These are phyloP conservation scores for Penicillium sp. DNA, from an alignment of 2,329 filamentous ascomycete genomes.

Conservation along the genomic window DNA sequence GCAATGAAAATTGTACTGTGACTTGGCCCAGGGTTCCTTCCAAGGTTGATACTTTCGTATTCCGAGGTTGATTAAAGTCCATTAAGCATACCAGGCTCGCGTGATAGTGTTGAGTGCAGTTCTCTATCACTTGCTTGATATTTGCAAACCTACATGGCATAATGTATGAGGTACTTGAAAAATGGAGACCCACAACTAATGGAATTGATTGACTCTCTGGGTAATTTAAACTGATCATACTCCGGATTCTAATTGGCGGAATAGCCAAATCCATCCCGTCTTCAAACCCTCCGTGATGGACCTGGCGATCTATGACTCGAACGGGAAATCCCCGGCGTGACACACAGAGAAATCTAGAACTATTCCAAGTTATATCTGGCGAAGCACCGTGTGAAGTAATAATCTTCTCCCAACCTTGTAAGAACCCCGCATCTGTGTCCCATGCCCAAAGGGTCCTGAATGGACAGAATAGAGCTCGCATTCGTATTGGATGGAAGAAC, in stretches of 20 bases:
- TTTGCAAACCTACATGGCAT: background rate
- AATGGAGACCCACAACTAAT: background rate
- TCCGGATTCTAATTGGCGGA: background rate
- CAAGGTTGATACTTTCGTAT: background rate
- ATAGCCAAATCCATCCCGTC: background rate
- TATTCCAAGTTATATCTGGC: background rate
- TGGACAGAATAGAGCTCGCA: conserved; percentile 7
- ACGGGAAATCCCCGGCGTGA: background rate
- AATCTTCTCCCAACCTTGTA: background rate
- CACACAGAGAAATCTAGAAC: background rate
- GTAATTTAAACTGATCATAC: background rate
- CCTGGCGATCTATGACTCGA: background rate
- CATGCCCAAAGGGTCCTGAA: conserved; percentile 6
- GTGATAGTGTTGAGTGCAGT: background rate
- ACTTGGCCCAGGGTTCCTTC: background rate
- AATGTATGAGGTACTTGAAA: background rate
- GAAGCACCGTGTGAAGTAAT: background rate
- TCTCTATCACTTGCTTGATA: background rate
- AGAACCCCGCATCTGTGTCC: conserved; percentile 15
- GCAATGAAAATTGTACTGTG: background rate
- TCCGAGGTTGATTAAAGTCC: background rate
- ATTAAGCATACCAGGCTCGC: background rate
- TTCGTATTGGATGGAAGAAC: conserved; percentile 17
- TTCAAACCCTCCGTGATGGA: background rate
- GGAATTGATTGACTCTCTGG: background rate